Conservation (phyloP, 495 filamentous ascomycete genomes). For the Daldinia bambusicola region DNA sequence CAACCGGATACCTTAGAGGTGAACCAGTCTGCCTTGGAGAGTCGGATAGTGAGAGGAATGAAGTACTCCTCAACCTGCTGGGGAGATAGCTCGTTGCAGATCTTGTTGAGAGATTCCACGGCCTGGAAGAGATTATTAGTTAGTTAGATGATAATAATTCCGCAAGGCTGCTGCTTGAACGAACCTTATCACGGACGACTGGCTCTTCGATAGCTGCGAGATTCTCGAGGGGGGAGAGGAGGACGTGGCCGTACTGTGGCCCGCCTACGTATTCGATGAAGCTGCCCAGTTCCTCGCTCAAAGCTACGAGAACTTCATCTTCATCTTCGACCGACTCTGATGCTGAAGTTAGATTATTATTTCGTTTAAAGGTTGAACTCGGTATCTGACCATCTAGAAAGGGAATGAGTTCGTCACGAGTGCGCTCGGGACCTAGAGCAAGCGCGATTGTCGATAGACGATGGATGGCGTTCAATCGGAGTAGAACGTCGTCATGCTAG, state of each 20-base stretch:
- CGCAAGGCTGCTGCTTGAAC: constrained; percentile 19
- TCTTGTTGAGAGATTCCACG: constrained; percentile 98
- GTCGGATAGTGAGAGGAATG: constrained; percentile 90
- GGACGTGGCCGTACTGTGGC: constrained; percentile 91
- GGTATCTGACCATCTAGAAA: constrained; percentile 87
- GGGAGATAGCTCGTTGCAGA: constrained; percentile 88
- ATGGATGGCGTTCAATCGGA: constrained; percentile 97
- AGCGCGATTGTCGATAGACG: constrained; percentile 97
- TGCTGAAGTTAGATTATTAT: constrained; percentile 38
- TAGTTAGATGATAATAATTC: constrained; percentile 11
- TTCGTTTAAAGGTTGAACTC: constrained; percentile 35
- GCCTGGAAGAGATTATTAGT: constrained; percentile 65
- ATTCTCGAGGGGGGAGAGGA: constrained; percentile 96
- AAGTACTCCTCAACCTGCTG: constrained; percentile 96
- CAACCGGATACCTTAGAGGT: constrained; percentile 98
- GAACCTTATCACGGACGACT: constrained; percentile 93
- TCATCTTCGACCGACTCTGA: constrained; percentile 98
- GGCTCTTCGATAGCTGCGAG: constrained; percentile 98
- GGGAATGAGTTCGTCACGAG: constrained; percentile 96
- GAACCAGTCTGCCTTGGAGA: constrained; percentile 99
- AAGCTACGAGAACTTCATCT: constrained; percentile 95
- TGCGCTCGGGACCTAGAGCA: constrained; percentile 92
- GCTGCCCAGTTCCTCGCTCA: constrained; percentile 93
- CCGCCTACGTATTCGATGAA: constrained; percentile 99
- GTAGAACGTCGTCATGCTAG: constrained; percentile 96